These are phyloP conservation scores for Carex cristatella DNA, from an alignment of 176 grass and related monocot genomes.

Conservation along the genomic window DNA sequence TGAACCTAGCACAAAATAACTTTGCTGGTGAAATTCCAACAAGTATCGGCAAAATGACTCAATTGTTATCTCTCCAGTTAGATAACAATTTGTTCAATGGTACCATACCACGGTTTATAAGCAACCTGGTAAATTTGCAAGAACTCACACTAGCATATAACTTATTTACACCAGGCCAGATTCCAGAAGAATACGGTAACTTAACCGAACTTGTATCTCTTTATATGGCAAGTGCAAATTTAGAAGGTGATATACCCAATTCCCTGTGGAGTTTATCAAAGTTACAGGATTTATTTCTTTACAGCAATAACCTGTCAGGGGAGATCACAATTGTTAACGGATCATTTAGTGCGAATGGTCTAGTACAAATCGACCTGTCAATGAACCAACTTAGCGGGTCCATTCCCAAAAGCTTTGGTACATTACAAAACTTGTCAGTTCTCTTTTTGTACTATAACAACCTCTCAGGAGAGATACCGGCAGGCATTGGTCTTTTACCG, in stretches of 20 bases:
- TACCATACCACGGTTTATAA: conserved; percentile 36
- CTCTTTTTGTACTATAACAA: conserved; percentile 31
- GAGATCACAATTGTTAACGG: conserved; percentile 18
- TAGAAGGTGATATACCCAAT: conserved; percentile 36
- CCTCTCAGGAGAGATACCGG: conserved; percentile 68
- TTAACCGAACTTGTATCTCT: conserved; percentile 24
- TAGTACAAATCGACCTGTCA: conserved; percentile 28
- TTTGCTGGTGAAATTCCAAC: conserved; percentile 39
- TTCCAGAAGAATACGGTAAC: conserved; percentile 50
- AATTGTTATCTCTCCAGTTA: conserved; percentile 21
- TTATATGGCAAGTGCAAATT: not conserved
- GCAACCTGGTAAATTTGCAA: conserved; percentile 37
- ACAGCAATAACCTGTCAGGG: conserved; percentile 21
- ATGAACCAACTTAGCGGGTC: conserved; percentile 40
- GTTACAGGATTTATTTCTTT: not conserved
- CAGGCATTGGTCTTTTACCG: conserved; percentile 44
- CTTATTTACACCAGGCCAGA: not conserved
- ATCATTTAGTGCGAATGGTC: conserved; percentile 23
- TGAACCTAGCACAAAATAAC: conserved; percentile 27
- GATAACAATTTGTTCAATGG: conserved; percentile 32
- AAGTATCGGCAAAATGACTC: conserved; percentile 27
- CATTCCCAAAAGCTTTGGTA: conserved; percentile 56
- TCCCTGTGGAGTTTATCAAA: conserved; percentile 57
- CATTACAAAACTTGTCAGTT: conserved; percentile 19
- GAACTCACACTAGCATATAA: conserved; percentile 20